These are phyloP conservation scores for Crithidia thermophila DNA, from an alignment of 208 protist species.

Conservation along the genomic window DNA sequence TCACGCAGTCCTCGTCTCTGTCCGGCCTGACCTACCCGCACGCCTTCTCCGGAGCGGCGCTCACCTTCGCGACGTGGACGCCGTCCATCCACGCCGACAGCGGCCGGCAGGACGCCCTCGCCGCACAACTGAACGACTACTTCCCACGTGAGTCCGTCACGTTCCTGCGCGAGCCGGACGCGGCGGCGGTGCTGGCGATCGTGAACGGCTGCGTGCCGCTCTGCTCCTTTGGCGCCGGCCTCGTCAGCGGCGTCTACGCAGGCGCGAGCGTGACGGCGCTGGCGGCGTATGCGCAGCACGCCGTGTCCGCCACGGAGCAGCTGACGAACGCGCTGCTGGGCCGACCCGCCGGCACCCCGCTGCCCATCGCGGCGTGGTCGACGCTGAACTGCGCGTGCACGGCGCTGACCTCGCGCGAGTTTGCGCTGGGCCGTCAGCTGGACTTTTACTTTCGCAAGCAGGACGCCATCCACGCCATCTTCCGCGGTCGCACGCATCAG, in stretches of 20 bases:
- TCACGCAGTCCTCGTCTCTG: too few relatives aligned
- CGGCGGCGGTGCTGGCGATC: slow-evolving; percentile 55
- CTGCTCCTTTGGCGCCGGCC: slow-evolving; percentile 80
- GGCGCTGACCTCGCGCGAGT: slow-evolving; percentile 70
- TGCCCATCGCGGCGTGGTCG: slow-evolving; percentile 49
- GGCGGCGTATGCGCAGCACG: slow-evolving; percentile 79
- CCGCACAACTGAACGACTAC: slow-evolving; percentile 24
- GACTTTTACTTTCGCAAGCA: slow-evolving; percentile 78
- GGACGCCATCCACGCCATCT: slow-evolving; percentile 67
- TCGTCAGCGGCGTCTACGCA: slow-evolving; percentile 84
- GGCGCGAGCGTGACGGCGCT: slow-evolving; percentile 53
- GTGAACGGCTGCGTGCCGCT: slow-evolving; percentile 76
- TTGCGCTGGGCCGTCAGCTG: slow-evolving; percentile 73
- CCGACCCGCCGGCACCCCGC: slow-evolving; percentile 36
- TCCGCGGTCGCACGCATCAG: slow-evolving; percentile 25
- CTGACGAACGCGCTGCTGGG: slow-evolving; percentile 41
- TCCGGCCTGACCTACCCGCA: not conserved
- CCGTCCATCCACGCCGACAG: slow-evolving; percentile 4
- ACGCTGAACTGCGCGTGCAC: slow-evolving; percentile 67
- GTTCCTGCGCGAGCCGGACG: slow-evolving; percentile 35
- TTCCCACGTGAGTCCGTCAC: slow-evolving; percentile 74
- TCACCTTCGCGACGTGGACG: slow-evolving; percentile 44
- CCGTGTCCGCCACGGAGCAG: slow-evolving; percentile 47
- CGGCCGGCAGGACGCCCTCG: slow-evolving; percentile 16
- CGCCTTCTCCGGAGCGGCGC: slow-evolving; percentile 45